Conservation (phyloP, 139 green algal genomes). For the Ettlia oleoabundans region DNA sequence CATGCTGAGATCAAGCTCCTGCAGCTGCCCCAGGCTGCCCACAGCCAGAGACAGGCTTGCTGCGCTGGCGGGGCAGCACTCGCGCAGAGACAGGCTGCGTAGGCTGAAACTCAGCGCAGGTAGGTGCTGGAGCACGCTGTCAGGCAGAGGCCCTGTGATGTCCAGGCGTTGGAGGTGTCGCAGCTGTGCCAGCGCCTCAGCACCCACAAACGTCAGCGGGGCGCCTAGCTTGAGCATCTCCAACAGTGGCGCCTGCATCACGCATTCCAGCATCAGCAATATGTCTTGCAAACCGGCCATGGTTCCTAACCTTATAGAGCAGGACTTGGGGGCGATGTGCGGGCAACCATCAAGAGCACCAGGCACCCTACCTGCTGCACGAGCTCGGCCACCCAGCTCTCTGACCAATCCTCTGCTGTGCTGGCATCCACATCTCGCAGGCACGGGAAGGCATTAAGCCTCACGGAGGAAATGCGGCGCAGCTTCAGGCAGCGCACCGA, state of each 20-base stretch:
- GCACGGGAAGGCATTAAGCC: not conserved
- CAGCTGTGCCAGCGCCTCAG: constrained; percentile 10
- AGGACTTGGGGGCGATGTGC: not conserved
- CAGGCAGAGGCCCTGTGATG: not conserved
- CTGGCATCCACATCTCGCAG: not conserved
- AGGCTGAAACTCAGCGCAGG: not conserved
- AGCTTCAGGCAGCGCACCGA: not conserved
- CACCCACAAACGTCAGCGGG: not conserved
- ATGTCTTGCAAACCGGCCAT: no score
- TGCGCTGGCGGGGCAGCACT: constrained; percentile 18
- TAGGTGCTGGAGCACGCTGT: not conserved
- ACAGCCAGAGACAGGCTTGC: not conserved
- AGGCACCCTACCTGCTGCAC: constrained; percentile 1
- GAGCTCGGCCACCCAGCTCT: constrained; percentile 6
- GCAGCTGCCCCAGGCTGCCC: not conserved
- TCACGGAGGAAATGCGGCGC: not conserved
- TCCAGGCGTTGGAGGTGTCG: not conserved
- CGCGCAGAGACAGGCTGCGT: not conserved
- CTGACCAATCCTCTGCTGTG: not conserved
- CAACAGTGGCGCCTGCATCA: constrained; percentile 4
- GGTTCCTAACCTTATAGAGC: no score
- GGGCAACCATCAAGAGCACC: not conserved
- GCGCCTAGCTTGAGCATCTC: not conserved
- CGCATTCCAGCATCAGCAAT: not conserved
- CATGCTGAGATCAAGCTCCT: constrained; percentile 9